A percentile compares a stretch with the other conserved stretches of the same genome.
phyloP scores from a whole-genome alignment of 345 rosid genomes.

The Arabis alpina region DNA sequence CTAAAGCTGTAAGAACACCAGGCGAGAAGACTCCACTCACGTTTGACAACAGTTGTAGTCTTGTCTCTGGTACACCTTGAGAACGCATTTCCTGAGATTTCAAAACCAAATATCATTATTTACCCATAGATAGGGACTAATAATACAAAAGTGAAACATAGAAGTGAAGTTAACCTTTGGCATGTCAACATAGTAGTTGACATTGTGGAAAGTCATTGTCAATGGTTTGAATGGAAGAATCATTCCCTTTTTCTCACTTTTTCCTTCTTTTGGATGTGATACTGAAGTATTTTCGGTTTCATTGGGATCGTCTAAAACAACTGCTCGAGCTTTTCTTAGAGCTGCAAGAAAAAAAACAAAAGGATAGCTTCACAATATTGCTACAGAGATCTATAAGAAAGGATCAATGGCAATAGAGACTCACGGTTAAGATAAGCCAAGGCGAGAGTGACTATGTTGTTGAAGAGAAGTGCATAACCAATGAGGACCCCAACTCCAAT shows the following conservation, averaged over 20 bases:
- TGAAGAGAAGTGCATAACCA: conserved; percentile 68
- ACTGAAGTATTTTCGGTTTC: conserved; percentile 36
- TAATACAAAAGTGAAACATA: conserved; percentile 1
- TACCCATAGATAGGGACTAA: conserved; percentile 5
- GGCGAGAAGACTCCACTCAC: conserved; percentile 97
- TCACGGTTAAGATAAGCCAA: conserved; percentile 76
- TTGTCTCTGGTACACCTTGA: conserved; percentile 74
- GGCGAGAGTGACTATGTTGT: conserved; percentile 68
- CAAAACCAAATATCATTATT: neutral
- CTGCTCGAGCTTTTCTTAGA: conserved; percentile 52
- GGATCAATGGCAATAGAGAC: neutral
- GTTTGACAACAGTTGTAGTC: conserved; percentile 67
- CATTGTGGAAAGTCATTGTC: conserved; percentile 88
- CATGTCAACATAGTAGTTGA: conserved; percentile 92
- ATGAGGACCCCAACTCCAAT: conserved; percentile 68
- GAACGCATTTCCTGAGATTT: conserved; percentile 69
- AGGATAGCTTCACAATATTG: conserved; percentile 13
- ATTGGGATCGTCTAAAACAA: conserved; percentile 47
- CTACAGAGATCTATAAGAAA: conserved; percentile 8
- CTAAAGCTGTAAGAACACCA: conserved; percentile 91
- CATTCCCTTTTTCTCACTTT: conserved; percentile 73
- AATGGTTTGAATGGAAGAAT: conserved; percentile 92
- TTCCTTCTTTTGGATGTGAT: conserved; percentile 24
- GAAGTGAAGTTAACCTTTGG: conserved; percentile 59
- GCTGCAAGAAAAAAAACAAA: conserved; percentile 54